Percentiles rank a stretch among this genome's conserved stretches.
Evolutionary conservation across 129 eudicot species (phyloP).

Genomic region (Artemisia argyi): DNA sequence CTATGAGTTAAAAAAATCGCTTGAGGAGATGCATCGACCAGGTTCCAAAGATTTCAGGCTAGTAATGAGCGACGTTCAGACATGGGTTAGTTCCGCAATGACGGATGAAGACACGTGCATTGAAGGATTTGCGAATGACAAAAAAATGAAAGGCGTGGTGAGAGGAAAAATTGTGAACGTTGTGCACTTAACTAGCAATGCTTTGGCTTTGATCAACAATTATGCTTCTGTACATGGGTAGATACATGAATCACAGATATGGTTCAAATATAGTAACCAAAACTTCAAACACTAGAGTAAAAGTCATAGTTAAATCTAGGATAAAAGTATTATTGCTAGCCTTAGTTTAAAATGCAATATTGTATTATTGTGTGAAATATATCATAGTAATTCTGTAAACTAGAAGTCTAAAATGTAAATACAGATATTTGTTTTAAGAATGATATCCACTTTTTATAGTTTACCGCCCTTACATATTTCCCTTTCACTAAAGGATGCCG

Average conservation of each 20-base stretch:
- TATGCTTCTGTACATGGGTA: constrained; percentile 41
- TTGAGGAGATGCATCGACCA: constrained; percentile 39
- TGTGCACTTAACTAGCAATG: constrained; percentile 58
- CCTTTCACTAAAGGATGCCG: no score
- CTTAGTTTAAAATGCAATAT: constrained; percentile 8
- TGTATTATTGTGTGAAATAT: constrained; percentile 13
- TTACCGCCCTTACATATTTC: neutral
- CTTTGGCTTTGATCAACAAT: constrained; percentile 53
- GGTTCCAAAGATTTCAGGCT: constrained; percentile 20
- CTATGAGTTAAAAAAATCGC: constrained; percentile 31
- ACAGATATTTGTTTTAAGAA: neutral
- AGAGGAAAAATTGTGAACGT: constrained; percentile 48
- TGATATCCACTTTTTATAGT: neutral
- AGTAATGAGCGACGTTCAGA: constrained; percentile 43
- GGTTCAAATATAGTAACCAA: neutral
- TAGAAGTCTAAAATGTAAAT: neutral
- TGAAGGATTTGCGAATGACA: constrained; percentile 50
- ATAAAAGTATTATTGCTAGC: neutral
- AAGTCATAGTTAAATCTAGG: neutral
- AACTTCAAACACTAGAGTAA: neutral
- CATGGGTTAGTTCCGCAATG: constrained; percentile 70
- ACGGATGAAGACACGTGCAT: constrained; percentile 59
- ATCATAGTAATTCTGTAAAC: neutral
- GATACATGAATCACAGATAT: neutral
- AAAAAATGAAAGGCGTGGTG: constrained; percentile 37